Base-by-base conservation (phyloP, 306 rosid species). In the Ochetophila trinervis region DNA sequence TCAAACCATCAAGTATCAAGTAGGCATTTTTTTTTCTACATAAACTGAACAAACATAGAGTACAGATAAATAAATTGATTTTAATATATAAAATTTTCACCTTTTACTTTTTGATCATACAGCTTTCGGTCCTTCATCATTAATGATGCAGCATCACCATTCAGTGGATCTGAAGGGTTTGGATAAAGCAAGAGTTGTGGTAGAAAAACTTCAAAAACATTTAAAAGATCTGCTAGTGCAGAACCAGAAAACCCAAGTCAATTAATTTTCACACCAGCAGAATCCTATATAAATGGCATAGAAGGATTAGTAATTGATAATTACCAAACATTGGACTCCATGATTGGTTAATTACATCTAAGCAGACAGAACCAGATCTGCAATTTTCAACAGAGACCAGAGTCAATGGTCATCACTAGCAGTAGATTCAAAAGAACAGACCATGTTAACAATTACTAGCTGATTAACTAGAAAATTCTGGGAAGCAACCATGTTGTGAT, bases 321-420 rank as follows among this genome's bases (percentile, higher is more conserved):
- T 71, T 94, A 94, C 99, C 97, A 13, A 94, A 94, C 97, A 88
- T 90, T 79, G 99, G 99, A 81, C 99, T 94, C 99, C 99, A 94
- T 45, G 97, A 82, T 70, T 94, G 97, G 76, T 94, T 94, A 72
- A 94, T 94, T 52, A 94, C 99, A 75, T 94, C 99, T 85, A 94
- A 79, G 83, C 99, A 94, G 62, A 94, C 97, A 73, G 97, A 86
- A 66, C 99, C 99, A 64, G 99, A 94, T 75, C 99, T 94, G 90
- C 86, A 83, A 75, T 72, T 65, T 66, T 67, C 14, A 56, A 18
- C 54, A 62, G 58, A 75, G 66, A 54, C 47, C 65, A 52, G 49
- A 68, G 65, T 77, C 70, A 86, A 85, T 44, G 71, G 7, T 20
- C 40, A n/a, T n/a, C n/a, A n/a, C 42, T 14, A 64, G 48, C 37